Conservation (phyloP, 2,329 filamentous ascomycete species). For the Thelonectria blattea region DNA sequence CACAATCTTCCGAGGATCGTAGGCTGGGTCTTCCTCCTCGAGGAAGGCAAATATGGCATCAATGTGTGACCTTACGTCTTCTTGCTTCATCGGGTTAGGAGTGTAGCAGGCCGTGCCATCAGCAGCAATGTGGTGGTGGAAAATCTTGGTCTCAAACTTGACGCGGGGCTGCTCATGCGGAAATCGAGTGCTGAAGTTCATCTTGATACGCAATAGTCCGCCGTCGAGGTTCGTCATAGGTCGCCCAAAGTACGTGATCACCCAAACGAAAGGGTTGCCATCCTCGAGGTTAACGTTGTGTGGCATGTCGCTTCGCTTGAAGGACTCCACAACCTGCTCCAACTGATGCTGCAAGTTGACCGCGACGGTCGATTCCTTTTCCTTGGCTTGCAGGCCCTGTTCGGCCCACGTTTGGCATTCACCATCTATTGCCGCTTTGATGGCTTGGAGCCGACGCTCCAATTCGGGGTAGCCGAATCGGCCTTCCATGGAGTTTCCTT, state of each 20-base stretch:
- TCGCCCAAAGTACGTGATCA: slow-evolving; percentile 85
- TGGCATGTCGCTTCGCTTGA: slow-evolving; percentile 73
- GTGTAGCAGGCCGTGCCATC: slow-evolving; percentile 87
- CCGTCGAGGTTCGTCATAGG: slow-evolving; percentile 95
- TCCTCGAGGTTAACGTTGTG: slow-evolving; percentile 79
- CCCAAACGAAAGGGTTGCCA: slow-evolving; percentile 89
- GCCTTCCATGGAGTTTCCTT: slow-evolving; percentile 83
- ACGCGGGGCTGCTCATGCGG: slow-evolving; percentile 88
- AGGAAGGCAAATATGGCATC: slow-evolving; percentile 80
- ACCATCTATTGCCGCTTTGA: slow-evolving; percentile 73
- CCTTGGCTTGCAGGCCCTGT: slow-evolving; percentile 68
- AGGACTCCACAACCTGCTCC: slow-evolving; percentile 78
- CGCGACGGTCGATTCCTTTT: slow-evolving; percentile 75
- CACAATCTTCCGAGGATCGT: slow-evolving; percentile 87
- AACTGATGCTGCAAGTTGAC: slow-evolving; percentile 84
- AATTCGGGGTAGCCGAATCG: slow-evolving; percentile 82
- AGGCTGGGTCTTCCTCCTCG: slow-evolving; percentile 87
- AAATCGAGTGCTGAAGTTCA: slow-evolving; percentile 83
- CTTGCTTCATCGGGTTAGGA: slow-evolving; percentile 62
- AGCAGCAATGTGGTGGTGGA: slow-evolving; percentile 84
- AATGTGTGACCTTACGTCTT: slow-evolving; percentile 84
- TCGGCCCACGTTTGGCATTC: slow-evolving; percentile 76
- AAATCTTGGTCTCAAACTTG: slow-evolving; percentile 79
- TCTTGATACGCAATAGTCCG: slow-evolving; percentile 81
- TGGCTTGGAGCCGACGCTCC: slow-evolving; percentile 68